These are phyloP conservation scores for Rhizophagus clarus DNA, from an alignment of 192 early-diverging fungal species.

Conservation along the genomic window DNA sequence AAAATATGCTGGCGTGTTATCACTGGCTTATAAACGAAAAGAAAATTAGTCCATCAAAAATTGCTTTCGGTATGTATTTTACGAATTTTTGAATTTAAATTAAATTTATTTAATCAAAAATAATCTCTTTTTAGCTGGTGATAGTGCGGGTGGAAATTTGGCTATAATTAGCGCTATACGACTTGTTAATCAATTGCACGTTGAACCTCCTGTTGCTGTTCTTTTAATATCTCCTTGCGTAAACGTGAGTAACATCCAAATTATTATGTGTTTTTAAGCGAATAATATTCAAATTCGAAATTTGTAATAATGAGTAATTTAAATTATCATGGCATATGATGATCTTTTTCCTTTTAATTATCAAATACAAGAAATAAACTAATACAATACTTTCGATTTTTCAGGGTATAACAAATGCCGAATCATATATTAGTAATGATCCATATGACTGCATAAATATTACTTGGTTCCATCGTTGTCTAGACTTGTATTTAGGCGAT, in stretches of 20 bases:
- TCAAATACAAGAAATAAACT: too few species aligned
- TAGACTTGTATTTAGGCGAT: neutral
- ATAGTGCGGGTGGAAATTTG: conserved; percentile 29
- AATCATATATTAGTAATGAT: neutral
- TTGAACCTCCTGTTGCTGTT: neutral
- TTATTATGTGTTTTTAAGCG: neutral
- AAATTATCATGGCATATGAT: too few species aligned
- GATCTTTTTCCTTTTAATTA: neutral
- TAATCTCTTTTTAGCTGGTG: conserved; percentile 20
- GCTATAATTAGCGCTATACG: neutral
- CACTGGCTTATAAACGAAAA: conserved; percentile 4
- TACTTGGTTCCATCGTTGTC: neutral
- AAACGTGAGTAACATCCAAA: neutral
- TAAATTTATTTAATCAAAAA: too few species aligned
- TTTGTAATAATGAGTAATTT: neutral
- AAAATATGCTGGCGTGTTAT: conserved; percentile 15
- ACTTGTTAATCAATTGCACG: neutral
- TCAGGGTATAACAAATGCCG: neutral
- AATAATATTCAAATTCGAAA: neutral
- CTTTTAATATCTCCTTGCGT: conserved; percentile 8
- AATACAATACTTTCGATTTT: too few species aligned
- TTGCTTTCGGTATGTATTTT: conserved; percentile 11
- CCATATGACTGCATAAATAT: neutral
- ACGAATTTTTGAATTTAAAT: too few species aligned
- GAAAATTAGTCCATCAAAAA: conserved; percentile 24